Base-by-base conservation (phyloP, 805 yeast genomes). In the Candida alai region DNA sequence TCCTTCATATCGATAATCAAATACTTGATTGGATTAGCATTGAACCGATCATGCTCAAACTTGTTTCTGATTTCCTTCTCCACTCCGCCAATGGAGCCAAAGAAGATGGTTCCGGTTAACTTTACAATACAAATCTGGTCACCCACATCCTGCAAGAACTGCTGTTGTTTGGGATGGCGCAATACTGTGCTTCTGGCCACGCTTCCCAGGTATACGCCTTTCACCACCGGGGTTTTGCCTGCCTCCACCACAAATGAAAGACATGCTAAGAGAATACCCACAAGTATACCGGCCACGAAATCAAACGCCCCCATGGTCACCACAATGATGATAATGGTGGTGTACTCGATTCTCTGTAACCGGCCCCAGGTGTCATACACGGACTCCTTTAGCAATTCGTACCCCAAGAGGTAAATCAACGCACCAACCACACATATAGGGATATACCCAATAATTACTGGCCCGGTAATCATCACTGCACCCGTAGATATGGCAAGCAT, bases 351-450 rank as follows among this genome's bases (percentile, higher is more conserved):
- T 16, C 58, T 67, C 23, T 79, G 70, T 30, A 90, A 71, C 42
- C 81, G 75, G 4, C 90, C 93, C 60, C 74, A 71, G 0, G 97
- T 87, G 55, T 93, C 97, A 47, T 74, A 76, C 6, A 93, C 51
- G 0, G 97, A 85, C 57, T 93, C 98, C 36, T 82, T 78, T 44
- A 93, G 56, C 34, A 93, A 65, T 55, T 93, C 98, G 53, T 90
- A 84, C 2, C 98, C 98, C 31, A 93, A 68, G 38, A 93, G 62
- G 58, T 84, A 93, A 43, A 93, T 93, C 39, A 93, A 73, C 0
- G 96, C 77, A 0, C 97, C 97, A 17, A 93, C 98, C 24, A 93
- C 97, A 62, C 95, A 84, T 11, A 93, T 86, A 0, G 98, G 98
- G 31, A 93, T 93, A 52, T 67, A 86, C 0, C 96, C 96, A 51